Evolutionary conservation across 108 stramenopile species (phyloP), one percentile per base, ranked within the genome.

Genomic region (Pseudonitzschia delicatissima): DNA sequence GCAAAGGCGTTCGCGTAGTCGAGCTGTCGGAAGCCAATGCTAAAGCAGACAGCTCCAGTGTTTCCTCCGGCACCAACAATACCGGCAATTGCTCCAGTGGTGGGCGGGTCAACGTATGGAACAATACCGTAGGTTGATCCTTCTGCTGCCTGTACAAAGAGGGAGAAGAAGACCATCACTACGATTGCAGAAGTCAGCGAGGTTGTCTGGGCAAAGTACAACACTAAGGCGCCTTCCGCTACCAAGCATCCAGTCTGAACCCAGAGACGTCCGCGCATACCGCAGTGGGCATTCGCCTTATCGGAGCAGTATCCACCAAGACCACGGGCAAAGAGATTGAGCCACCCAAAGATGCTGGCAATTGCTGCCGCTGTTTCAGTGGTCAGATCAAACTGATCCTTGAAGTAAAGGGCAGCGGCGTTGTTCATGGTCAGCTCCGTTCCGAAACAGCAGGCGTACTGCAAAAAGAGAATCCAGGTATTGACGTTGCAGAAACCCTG

Each of bases 381-480:
- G 9, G 73, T 76, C n/a, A 83, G 72, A 47, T 80, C 82, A 57
- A 91, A 91, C 45, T 84, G 68, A 77, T 93, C 89, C 40, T 73
- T 62, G 45, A 95, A 95, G 74, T 93, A 95, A 0, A 87, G 61
- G 29, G 91, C 83, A 4, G 84, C 75, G 23, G 77, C 83, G 73
- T 92, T 91, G 66, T 70, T 82, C 64, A 90, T 82, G 17, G 89
- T 91, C 17, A 95, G 57, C 62, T 95, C 94, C 2, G 88, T 87
- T 12, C 94, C 94, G 52, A 95, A 93, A 39, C 92, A 93, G 35
- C 84, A 88, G n/a, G 84, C 92, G 67, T 95, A 95, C 66, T 92
- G 90, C 17, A 88, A 26, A 50, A 76, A 57, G 53, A 95, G 71
- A 28, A 91, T 17, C 92, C 92, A 95, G 5, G 93, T 87, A 60